These are phyloP conservation scores for Vaccinium corymbosum DNA, from an alignment of 148 eudicot species.

Conservation along the genomic window DNA sequence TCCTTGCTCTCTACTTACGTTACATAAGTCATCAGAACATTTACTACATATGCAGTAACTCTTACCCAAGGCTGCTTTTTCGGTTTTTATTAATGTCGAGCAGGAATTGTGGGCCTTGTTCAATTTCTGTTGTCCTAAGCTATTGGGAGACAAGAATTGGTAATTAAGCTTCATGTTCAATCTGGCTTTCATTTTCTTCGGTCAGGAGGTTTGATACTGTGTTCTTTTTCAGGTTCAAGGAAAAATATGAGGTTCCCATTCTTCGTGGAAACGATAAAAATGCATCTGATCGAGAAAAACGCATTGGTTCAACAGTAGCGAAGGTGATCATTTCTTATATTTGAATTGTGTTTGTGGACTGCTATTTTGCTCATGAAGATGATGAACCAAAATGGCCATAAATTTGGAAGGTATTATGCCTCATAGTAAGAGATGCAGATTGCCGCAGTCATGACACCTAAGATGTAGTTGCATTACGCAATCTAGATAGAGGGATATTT, in stretches of 20 bases:
- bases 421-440: neutral
- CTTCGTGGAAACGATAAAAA: slow-evolving; percentile 89
- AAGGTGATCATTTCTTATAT: slow-evolving; percentile 48
- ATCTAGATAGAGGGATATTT: neutral
- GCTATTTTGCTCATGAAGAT: neutral
- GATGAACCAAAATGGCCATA: neutral
- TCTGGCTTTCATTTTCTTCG: slow-evolving; percentile 1
- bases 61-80: slow-evolving; percentile 2
- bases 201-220: slow-evolving; percentile 8
- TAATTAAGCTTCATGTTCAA: slow-evolving; percentile 23
- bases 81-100: slow-evolving; percentile 9
- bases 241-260: slow-evolving; percentile 65
- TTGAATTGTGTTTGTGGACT: neutral
- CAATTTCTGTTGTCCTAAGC: slow-evolving; percentile 85
- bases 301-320: slow-evolving; percentile 84
- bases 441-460: neutral
- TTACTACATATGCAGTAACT: neutral
- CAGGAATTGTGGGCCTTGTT: slow-evolving; percentile 99
- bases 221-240: slow-evolving; percentile 60
- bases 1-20: neutral
- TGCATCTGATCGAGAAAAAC: slow-evolving; percentile 84
- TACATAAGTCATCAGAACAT: neutral
- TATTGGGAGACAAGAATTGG: slow-evolving; percentile 88
- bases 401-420: neutral
- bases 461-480: neutral